A percentile compares a stretch with the other conserved stretches of the same genome.
Conservation (phyloP, 1,284 basidiomycete species). For the Moesziomyces sp. region DNA sequence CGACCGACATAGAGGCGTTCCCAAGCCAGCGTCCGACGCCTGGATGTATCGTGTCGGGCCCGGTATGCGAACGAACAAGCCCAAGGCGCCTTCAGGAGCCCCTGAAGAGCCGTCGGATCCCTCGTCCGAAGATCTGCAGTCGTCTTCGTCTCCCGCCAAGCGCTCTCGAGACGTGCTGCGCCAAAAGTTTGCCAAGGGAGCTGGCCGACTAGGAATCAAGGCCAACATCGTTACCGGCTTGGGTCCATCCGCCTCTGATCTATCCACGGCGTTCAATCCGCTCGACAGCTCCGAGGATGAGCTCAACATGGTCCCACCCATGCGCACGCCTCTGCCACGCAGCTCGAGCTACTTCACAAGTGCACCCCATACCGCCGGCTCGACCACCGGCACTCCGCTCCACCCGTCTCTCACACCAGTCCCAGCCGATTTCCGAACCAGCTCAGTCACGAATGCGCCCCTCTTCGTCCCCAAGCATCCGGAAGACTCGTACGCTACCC, state of each 20-base stretch:
- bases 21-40: slow-evolving; percentile 50
- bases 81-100: slow-evolving; percentile 11
- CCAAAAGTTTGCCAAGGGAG: slow-evolving; percentile 56
- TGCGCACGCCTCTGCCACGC: slow-evolving; percentile 31
- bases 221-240: slow-evolving; percentile 28
- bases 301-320: slow-evolving; percentile 9
- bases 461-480: slow-evolving; percentile 51
- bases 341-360: slow-evolving; percentile 41
- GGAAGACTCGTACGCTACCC: slow-evolving; percentile 14
- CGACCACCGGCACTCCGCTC: slow-evolving; percentile 12
- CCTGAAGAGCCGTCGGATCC: slow-evolving; percentile 11
- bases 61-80: slow-evolving; percentile 43
- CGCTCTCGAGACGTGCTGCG: slow-evolving; percentile 44
- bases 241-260: slow-evolving; percentile 26
- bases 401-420: slow-evolving; percentile 36
- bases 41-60: slow-evolving; percentile 65
- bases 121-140: slow-evolving; percentile 8
- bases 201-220: slow-evolving; percentile 53
- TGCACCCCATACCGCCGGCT: slow-evolving; percentile 29
- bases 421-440: slow-evolving; percentile 44
- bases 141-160: slow-evolving; percentile 26
- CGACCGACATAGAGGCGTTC: slow-evolving; percentile 42
- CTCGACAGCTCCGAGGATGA: slow-evolving; percentile 48
- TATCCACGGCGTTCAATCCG: slow-evolving; percentile 33
- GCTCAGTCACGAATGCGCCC: slow-evolving; percentile 57